Conservation (phyloP, 106 monocot species). For the Ottelia alismoides region DNA sequence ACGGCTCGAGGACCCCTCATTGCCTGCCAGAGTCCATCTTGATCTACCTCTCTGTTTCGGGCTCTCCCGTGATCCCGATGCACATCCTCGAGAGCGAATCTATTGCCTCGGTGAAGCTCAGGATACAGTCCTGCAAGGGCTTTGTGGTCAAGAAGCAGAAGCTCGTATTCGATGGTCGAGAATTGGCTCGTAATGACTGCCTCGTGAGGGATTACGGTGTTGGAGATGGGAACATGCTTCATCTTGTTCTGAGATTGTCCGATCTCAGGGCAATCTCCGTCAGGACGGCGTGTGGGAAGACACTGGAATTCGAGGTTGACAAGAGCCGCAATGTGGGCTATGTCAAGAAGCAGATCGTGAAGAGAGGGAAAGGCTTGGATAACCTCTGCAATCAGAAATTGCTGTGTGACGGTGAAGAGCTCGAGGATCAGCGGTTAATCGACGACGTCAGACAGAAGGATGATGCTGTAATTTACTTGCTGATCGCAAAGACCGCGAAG, state of each 20-base stretch:
- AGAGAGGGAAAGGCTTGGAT: constrained; percentile 26
- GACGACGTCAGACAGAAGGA: constrained; percentile 37
- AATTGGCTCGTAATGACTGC: constrained; percentile 49
- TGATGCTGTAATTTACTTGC: constrained; percentile 38
- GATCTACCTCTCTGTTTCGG: constrained; percentile 43
- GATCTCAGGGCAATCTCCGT: constrained; percentile 52
- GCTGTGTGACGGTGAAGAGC: constrained; percentile 60
- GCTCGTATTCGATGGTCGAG: constrained; percentile 65
- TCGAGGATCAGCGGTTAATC: constrained; percentile 47
- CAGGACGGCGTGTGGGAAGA: constrained; percentile 49
- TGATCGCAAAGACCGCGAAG: constrained; percentile 37
- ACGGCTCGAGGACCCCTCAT: constrained; percentile 25
- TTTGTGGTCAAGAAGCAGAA: constrained; percentile 67
- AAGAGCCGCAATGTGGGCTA: constrained; percentile 37
- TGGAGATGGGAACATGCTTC: constrained; percentile 52
- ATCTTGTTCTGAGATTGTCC: constrained; percentile 47
- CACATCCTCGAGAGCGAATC: constrained; percentile 55
- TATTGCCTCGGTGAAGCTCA: constrained; percentile 68
- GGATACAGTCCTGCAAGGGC: constrained; percentile 59
- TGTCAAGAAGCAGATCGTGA: constrained; percentile 49
- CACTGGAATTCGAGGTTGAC: constrained; percentile 46
- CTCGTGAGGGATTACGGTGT: constrained; percentile 64
- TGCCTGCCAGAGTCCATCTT: constrained; percentile 39
- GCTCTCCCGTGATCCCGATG: constrained; percentile 37
- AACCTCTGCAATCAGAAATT: constrained; percentile 34